Evolutionary conservation across 139 green algal species (phyloP).

Genomic region (Tetratostichococcus sp.): DNA sequence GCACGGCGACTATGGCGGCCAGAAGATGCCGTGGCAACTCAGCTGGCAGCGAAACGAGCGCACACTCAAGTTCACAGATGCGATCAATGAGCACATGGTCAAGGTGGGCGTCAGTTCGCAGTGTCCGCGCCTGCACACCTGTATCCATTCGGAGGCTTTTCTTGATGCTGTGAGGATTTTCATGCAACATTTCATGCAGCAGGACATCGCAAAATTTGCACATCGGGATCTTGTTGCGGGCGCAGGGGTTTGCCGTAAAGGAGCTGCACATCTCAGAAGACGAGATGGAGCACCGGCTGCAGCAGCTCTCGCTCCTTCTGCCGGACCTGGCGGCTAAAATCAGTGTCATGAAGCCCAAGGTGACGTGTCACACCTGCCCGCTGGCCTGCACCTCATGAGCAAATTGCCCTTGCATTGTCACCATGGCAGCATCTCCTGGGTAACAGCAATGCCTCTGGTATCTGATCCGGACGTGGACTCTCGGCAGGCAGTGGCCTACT

Average conservation of each 20-base stretch:
- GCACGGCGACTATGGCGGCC: not conserved
- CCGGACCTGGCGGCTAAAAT: conserved; percentile 37
- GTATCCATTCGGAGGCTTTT: too few relatives aligned
- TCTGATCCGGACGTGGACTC: too few relatives aligned
- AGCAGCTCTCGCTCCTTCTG: conserved; percentile 46
- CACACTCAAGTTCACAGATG: conserved; percentile 65
- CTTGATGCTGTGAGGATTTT: too few relatives aligned
- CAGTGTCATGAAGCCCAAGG: conserved; percentile 33
- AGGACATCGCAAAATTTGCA: not conserved
- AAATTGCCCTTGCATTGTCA: too few relatives aligned
- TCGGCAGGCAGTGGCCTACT: not conserved
- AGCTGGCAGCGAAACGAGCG: conserved; percentile 63
- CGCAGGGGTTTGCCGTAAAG: conserved; percentile 47
- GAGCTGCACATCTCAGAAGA: conserved; percentile 52
- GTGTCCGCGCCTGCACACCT: too few relatives aligned
- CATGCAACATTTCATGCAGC: too few relatives aligned
- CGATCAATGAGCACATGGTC: conserved; percentile 59
- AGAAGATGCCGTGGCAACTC: conserved; percentile 37
- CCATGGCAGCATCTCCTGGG: too few relatives aligned
- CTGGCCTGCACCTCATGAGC: too few relatives aligned
- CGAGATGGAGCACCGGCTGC: conserved; percentile 50
- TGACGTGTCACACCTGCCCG: conserved; percentile 18
- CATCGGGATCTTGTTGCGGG: not conserved
- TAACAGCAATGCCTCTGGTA: too few relatives aligned
- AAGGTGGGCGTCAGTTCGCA: conserved; percentile 30